Base-by-base conservation (phyloP, 345 rosid genomes). In the Hypericum perforatum region DNA sequence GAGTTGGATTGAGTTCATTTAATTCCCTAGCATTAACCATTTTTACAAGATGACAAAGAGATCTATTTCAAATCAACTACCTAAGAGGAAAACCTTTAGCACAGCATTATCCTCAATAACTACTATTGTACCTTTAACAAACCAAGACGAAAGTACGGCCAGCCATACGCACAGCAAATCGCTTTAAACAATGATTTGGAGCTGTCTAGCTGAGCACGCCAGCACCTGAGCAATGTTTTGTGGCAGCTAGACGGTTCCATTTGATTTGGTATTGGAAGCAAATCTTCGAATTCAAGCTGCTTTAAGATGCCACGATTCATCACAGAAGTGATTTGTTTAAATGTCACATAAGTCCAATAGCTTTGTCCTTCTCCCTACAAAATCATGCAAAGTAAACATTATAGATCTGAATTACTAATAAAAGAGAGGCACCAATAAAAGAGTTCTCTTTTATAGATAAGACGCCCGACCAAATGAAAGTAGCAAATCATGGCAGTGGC, bases 241-340 rank as follows among this genome's bases (percentile, higher is more conserved):
- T 81, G 84, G 54, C 95, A 86, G 37, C 61, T 52, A 63, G 78
- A 73, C 56, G 97, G 89, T 73, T 78, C 77, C 90, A 90, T 76
- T 61, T 84, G 85, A 70, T 51, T 50, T 7, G 94, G 95, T 40
- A 90, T 67, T 45, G 13, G 60, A 68, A 84, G 95, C 70, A 90
- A 67, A 78, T 90, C 86, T 55, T 82, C 84, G 48, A 90, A 86
- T 57, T 76, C 91, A 39, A 84, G 85, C 78, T 90, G 97, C 71
- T 84, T 86, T 53, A 16, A 9, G 39, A 78, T 68, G 37, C 97
- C 97, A 51, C 39, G 67, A 56, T 76, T 69, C 84, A 90, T 75
- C 62, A 81, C 77, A 37, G 78, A 59, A 65, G 58, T 46, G 51
- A 86, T 82, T 66, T 77, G 70, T 50, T 70, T 75, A 73, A 90